Percentiles rank a stretch among this genome's conserved stretches.
These are phyloP conservation scores for Gymnopus androsaceus DNA, from an alignment of 1,284 basidiomycete genomes.

Conservation along the genomic window DNA sequence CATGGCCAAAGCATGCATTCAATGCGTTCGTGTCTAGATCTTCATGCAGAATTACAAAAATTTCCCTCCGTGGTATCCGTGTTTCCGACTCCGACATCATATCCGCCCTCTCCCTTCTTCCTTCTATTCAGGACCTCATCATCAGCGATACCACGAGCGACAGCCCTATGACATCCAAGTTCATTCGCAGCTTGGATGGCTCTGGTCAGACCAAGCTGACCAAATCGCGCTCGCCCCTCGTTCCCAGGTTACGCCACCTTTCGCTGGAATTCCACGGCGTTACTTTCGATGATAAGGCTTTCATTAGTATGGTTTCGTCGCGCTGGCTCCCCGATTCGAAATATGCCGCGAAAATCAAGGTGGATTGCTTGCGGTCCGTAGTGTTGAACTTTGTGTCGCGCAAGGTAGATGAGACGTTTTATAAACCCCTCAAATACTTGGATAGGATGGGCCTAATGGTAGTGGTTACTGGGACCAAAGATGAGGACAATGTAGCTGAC, in stretches of 20 bases:
- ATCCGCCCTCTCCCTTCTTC: too few species aligned
- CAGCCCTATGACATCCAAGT: not conserved
- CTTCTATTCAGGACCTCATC: too few species aligned
- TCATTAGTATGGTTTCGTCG: constrained; percentile 4
- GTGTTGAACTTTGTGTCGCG: not conserved
- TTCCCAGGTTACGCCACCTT: constrained; percentile 4
- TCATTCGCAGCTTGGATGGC: not conserved
- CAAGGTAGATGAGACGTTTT: not conserved
- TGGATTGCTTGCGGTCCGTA: constrained; percentile 3
- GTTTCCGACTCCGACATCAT: too few species aligned
- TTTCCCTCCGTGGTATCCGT: too few species aligned
- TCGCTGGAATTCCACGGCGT: not conserved
- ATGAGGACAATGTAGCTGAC: too few species aligned
- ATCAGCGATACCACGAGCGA: too few species aligned
- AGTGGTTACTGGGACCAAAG: not conserved
- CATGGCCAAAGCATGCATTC: too few species aligned
- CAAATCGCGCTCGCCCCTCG: not conserved
- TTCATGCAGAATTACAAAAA: too few species aligned
- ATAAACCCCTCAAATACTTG: not conserved
- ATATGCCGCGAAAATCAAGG: not conserved
- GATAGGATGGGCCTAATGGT: not conserved
- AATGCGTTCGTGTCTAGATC: too few species aligned
- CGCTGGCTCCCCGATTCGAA: constrained; percentile 5
- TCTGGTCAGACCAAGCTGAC: not conserved
- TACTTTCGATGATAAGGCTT: not conserved